phyloP scores from a whole-genome alignment of 2,329 filamentous ascomycete genomes.

The Leptographium procerum region DNA sequence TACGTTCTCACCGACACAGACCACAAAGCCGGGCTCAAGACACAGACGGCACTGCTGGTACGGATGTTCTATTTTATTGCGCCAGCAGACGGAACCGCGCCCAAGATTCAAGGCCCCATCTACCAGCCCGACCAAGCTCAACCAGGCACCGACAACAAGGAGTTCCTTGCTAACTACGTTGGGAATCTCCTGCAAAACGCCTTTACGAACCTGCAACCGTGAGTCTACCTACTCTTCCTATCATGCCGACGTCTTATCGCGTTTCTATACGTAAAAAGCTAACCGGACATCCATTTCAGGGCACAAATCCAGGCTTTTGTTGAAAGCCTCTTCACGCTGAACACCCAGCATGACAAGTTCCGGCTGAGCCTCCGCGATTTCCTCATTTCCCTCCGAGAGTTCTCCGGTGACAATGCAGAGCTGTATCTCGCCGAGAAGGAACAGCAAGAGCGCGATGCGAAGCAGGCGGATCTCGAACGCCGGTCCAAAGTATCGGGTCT shows the following conservation, averaged over 20 bases:
- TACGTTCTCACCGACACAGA: conserved; percentile 96
- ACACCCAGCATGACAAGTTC: conserved; percentile 86
- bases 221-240: conserved; percentile 28
- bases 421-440: conserved; percentile 92
- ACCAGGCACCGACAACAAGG: conserved; percentile 73
- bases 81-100: conserved; percentile 51
- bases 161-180: conserved; percentile 84
- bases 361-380: conserved; percentile 94
- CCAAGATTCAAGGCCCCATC: conserved; percentile 87
- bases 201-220: conserved; percentile 87
- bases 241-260: not conserved
- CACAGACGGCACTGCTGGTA: conserved; percentile 84
- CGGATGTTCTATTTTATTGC: conserved; percentile 96
- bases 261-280: not conserved
- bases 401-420: conserved; percentile 88
- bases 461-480: conserved; percentile 80
- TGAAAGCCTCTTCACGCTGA: conserved; percentile 75
- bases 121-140: conserved; percentile 77
- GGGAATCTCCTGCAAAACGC: conserved; percentile 75
- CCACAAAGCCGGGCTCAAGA: conserved; percentile 98
- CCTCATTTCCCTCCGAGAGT: conserved; percentile 93
- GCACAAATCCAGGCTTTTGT: conserved; percentile 85
- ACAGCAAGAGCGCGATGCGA: conserved; percentile 74
- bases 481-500: conserved; percentile 91
- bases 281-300: not conserved